Percentiles rank a stretch among this genome's conserved stretches.
phyloP scores from a whole-genome alignment of 179 eudicot genomes.

The Beta macrorhiza region DNA sequence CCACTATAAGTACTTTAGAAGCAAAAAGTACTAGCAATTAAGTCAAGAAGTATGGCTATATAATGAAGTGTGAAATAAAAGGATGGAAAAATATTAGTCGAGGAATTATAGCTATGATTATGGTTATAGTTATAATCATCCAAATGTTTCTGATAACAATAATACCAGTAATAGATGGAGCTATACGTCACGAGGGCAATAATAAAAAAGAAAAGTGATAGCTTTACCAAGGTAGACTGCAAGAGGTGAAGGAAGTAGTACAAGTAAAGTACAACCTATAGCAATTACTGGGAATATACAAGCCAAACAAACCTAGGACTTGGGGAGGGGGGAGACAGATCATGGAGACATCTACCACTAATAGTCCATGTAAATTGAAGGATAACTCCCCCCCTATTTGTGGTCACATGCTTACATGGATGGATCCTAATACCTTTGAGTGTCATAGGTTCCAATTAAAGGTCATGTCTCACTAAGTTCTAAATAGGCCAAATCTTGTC shows the following conservation, averaged over 20 bases:
- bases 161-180: not conserved
- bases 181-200: not conserved
- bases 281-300: not conserved
- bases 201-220: not conserved
- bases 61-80: too few relatives aligned
- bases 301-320: not conserved
- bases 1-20: too few relatives aligned
- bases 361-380: not conserved
- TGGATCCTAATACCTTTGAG: not conserved
- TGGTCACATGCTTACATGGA: not conserved
- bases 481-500: not conserved
- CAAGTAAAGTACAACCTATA: not conserved
- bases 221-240: not conserved
- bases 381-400: not conserved
- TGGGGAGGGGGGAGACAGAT: not conserved
- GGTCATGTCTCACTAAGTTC: not conserved
- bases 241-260: not conserved
- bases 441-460: not conserved
- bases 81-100: not conserved
- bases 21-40: too few relatives aligned
- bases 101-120: not conserved
- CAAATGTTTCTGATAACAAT: not conserved
- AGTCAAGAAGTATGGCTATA: too few relatives aligned
- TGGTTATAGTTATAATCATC: not conserved
- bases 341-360: too few relatives aligned